Evolutionary conservation across 148 eudicot species (phyloP).

Genomic region (Chenopodium berlandieri): DNA sequence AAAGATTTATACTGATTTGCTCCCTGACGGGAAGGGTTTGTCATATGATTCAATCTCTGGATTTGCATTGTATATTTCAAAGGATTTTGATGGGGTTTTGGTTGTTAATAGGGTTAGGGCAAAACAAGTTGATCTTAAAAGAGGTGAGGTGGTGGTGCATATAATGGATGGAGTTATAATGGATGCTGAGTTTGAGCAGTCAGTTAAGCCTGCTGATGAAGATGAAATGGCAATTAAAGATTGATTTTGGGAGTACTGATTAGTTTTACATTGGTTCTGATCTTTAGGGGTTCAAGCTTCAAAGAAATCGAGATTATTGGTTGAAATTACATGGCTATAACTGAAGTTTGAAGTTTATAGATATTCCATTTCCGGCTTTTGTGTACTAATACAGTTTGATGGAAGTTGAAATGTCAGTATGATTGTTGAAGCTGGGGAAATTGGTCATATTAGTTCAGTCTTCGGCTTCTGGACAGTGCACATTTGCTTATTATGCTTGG

Average conservation of each 20-base stretch:
- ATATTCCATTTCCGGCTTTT: not conserved
- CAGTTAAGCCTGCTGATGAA: constrained; percentile 41
- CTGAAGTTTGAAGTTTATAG: not conserved
- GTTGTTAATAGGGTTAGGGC: constrained; percentile 60
- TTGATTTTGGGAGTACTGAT: not conserved
- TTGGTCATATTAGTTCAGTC: not conserved
- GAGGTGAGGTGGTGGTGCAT: constrained; percentile 61
- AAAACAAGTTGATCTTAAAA: constrained; percentile 41
- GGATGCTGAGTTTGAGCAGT: constrained; percentile 75
- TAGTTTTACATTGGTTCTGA: not conserved
- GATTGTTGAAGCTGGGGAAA: not conserved
- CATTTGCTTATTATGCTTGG: not conserved
- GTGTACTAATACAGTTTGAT: not conserved
- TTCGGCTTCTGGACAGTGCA: not conserved
- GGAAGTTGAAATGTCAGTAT: not conserved
- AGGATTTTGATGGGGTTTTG: constrained; percentile 51
- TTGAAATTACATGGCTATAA: not conserved
- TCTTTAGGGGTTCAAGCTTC: not conserved
- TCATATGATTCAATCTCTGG: constrained; percentile 70
- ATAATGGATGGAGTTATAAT: constrained; percentile 81
- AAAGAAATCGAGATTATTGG: not conserved
- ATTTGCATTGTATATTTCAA: constrained; percentile 39
- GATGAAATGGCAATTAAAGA: constrained; percentile 10
- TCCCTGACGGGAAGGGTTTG: constrained; percentile 41
- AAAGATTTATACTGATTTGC: constrained; percentile 40